Evolutionary conservation across 2,329 filamentous ascomycete species (phyloP), one percentile per base, ranked within the genome.

Genomic region (Seiridium cupressi): DNA sequence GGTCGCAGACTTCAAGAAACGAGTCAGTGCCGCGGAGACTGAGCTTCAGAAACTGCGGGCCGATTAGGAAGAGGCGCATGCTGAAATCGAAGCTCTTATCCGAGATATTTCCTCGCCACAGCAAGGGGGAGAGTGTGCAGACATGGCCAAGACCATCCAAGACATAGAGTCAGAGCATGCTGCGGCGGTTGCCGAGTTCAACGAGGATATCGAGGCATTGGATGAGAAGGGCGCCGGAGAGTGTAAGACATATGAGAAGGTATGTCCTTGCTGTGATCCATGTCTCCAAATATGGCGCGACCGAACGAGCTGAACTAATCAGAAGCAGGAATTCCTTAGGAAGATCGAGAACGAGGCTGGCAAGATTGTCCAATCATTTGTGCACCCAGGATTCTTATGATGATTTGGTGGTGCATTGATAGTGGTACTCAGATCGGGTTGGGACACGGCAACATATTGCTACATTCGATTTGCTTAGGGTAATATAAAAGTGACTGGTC

Each of bases 231-330:
- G 64, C 2, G 65, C 70, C 2, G 69, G 72, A 13, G 70, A 72
- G 48, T 69, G 71, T 66, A 61, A 44, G n/a, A 51, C 48, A 35
- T 70, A 70, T 48, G 71, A 72, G 58, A 66, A 70, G 60, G 71
- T 72, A 60, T 10, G 31, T 42, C 38, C 13, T 8, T 55, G 18
- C 18, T 8, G n/a, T 42, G 13, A 44, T 53, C 18, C 13, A 32
- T 5, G 9, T 5, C 26, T 44, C 13, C 8, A 26, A 26, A 26
- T 26, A 26, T 26, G 18, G 18, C 18, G 18, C 18, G 18, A 26
- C 63, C 58, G 13, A 63, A 62, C 7, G 63, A 62, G 32, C 68
- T 62, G 57, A 70, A 65, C 66, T 72, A 63, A 73, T 67, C 13
- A 68, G 26, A 36, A 68, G 61, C 54, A 73, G 70, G 57, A 71